These are phyloP conservation scores for Leptographium flavum DNA, from an alignment of 2,329 filamentous ascomycete genomes.

Conservation along the genomic window DNA sequence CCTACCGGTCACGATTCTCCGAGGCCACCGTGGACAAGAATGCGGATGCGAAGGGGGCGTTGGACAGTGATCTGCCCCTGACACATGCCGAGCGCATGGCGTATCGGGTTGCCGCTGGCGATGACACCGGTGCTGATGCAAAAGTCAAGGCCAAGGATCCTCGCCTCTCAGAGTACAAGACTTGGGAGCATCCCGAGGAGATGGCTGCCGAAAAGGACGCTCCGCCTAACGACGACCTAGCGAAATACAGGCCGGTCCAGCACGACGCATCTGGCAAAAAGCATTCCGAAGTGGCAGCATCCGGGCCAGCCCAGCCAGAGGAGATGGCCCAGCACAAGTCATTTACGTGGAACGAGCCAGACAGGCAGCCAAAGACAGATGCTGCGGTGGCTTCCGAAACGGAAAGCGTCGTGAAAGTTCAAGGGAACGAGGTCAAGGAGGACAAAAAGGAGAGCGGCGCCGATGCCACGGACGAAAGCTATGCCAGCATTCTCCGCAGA, in stretches of 20 bases:
- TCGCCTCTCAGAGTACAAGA: conserved; percentile 10
- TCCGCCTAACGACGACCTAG: conserved; percentile 2
- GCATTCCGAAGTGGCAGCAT: conserved; percentile 3
- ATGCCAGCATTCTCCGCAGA: conserved; percentile 12
- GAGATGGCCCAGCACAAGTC: conserved; percentile 11
- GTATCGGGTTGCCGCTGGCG: no score
- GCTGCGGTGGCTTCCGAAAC: conserved; percentile 17
- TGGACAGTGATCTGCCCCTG: conserved; percentile 16
- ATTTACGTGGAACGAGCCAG: conserved; percentile 9
- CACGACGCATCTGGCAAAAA: conserved; percentile 19
- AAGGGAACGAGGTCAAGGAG: no score
- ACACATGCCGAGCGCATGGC: no score
- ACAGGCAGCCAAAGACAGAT: conserved; percentile 5
- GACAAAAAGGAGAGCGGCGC: conserved; percentile 14
- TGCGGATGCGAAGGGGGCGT: neutral
- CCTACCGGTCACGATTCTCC: conserved; percentile 21
- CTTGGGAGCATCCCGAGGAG: conserved; percentile 12
- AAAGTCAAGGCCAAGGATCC: conserved; percentile 6
- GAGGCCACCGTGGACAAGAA: conserved; percentile 9
- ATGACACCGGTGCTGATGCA: conserved; percentile 1
- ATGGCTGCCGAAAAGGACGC: no score
- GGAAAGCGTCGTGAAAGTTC: conserved; percentile 22
- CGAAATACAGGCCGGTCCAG: conserved; percentile 15
- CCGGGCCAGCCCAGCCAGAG: neutral
- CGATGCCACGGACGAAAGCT: conserved; percentile 17